These are phyloP conservation scores for Boletus sp. DNA, from an alignment of 768 basidiomycete genomes.

Conservation along the genomic window DNA sequence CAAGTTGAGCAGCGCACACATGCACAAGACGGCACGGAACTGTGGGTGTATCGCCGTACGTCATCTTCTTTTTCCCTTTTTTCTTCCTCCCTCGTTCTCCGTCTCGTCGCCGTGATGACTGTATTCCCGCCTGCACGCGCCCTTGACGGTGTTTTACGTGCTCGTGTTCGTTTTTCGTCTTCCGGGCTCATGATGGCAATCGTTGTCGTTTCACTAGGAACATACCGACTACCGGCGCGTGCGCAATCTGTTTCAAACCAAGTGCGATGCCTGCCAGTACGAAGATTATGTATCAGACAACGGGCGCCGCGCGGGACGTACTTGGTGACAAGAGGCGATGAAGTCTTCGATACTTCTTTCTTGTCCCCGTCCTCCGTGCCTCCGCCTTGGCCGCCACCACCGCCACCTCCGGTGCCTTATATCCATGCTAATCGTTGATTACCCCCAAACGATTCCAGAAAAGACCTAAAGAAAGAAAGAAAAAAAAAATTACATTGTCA, in stretches of 20 bases:
- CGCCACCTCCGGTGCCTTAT: neutral
- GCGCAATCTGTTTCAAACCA: slow-evolving; percentile 61
- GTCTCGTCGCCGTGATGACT: neutral
- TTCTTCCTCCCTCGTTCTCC: neutral
- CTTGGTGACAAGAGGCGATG: slow-evolving; percentile 12
- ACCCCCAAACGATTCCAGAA: neutral
- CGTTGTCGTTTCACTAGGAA: slow-evolving; percentile 23
- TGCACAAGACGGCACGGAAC: slow-evolving; percentile 54
- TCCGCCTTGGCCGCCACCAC: slow-evolving; percentile 1
- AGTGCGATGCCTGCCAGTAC: slow-evolving; percentile 56
- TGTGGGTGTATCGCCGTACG: slow-evolving; percentile 52
- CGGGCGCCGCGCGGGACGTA: slow-evolving; percentile 27
- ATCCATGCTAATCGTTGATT: neutral
- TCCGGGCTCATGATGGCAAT: slow-evolving; percentile 1
- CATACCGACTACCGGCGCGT: slow-evolving; percentile 51
- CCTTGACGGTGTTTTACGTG: neutral
- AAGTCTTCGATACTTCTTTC: neutral
- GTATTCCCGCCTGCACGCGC: neutral
- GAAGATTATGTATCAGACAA: slow-evolving; percentile 33
- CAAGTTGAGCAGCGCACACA: slow-evolving; percentile 53
- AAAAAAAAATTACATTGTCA: neutral
- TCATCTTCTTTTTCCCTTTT: neutral
- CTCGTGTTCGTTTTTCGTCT: neutral
- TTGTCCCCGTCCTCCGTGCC: neutral
- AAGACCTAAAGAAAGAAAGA: no score